A percentile compares a stretch with the other conserved stretches of the same genome.
Conservation (phyloP, 805 yeast species). For the Candida pseudoglaebosa region DNA sequence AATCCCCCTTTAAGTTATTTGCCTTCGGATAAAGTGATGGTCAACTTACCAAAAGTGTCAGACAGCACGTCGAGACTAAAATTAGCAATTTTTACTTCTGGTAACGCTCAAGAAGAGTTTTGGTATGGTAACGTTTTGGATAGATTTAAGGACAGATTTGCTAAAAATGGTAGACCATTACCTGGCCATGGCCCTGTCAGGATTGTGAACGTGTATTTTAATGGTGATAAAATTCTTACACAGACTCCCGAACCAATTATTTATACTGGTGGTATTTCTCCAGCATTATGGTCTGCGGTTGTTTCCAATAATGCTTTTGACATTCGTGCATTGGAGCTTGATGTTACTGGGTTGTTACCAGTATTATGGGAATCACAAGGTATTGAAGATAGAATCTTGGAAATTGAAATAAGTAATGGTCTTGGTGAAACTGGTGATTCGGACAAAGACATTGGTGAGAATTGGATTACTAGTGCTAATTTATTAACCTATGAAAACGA, state of each 20-base stretch:
- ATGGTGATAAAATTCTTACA: conserved; percentile 56
- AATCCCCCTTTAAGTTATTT: conserved; percentile 44
- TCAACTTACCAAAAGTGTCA: conserved; percentile 43
- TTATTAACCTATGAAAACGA: conserved; percentile 51
- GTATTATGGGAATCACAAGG: conserved; percentile 51
- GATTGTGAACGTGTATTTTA: conserved; percentile 56
- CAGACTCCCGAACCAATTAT: conserved; percentile 69
- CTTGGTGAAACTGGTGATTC: conserved; percentile 28
- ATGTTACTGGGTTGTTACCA: conserved; percentile 68
- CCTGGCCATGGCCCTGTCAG: conserved; percentile 72
- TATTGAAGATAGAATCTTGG: conserved; percentile 27
- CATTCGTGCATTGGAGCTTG: conserved; percentile 64
- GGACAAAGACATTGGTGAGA: conserved; percentile 33
- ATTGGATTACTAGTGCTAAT: conserved; percentile 61
- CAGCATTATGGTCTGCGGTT: conserved; percentile 76
- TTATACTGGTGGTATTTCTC: conserved; percentile 79
- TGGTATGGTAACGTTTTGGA: conserved; percentile 71
- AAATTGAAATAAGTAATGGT: conserved; percentile 54
- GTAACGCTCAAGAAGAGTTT: conserved; percentile 78
- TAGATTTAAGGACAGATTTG: conserved; percentile 38
- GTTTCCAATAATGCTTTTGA: conserved; percentile 75
- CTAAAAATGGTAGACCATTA: conserved; percentile 34
- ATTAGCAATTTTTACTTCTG: conserved; percentile 62
- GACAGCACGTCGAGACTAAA: conserved; percentile 57
- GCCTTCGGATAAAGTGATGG: conserved; percentile 36